phyloP scores from a whole-genome alignment of 495 filamentous ascomycete species.

The Physcia stellaris region DNA sequence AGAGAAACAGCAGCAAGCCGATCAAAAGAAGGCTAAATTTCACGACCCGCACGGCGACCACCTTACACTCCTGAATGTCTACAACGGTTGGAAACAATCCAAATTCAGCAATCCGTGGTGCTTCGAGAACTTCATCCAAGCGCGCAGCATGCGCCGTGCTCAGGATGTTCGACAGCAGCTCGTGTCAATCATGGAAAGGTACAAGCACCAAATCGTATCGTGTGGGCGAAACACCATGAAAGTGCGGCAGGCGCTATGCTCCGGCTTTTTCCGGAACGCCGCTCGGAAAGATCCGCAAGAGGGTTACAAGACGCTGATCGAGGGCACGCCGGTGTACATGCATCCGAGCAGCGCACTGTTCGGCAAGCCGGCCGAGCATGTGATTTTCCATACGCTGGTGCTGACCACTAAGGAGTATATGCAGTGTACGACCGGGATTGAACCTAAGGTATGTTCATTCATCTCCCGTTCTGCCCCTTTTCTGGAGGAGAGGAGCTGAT shows the following conservation, averaged over 20 bases:
- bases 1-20: conserved; percentile 89
- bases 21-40: conserved; percentile 96
- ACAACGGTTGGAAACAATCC: conserved; percentile 82
- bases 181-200: conserved; percentile 81
- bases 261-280: conserved; percentile 89
- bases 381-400: conserved; percentile 80
- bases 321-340: conserved; percentile 88
- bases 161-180: conserved; percentile 90
- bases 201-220: conserved; percentile 63
- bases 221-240: conserved; percentile 79
- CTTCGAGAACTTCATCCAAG: conserved; percentile 96
- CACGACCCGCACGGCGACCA: conserved; percentile 93
- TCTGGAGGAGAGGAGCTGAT: background rate
- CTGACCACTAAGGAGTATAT: conserved; percentile 96
- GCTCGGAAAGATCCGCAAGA: conserved; percentile 92
- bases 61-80: conserved; percentile 88
- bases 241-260: conserved; percentile 84
- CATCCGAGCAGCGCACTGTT: conserved; percentile 86
- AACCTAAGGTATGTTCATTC: conserved; percentile 52
- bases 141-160: conserved; percentile 68
- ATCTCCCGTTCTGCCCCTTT: background rate
- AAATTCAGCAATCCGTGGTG: conserved; percentile 84
- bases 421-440: conserved; percentile 81
- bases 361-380: conserved; percentile 89
- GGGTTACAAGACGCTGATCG: conserved; percentile 92